Evolutionary conservation across 352 stramenopile species (phyloP).

Genomic region (Pythium guiyangense): DNA sequence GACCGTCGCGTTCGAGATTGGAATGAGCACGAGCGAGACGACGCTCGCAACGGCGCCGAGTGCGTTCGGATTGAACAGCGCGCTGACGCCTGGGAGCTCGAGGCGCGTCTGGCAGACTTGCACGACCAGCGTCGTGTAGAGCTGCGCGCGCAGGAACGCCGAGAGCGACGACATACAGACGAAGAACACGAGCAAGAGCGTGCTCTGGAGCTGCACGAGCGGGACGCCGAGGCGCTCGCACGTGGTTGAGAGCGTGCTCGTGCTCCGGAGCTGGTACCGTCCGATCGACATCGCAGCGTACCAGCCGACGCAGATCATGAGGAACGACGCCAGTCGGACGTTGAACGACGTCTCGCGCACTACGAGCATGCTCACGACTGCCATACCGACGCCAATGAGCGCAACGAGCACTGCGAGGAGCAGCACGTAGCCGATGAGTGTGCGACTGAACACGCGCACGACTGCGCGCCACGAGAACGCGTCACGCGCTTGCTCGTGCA

Average conservation of each 20-base stretch:
- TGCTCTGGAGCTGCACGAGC: constrained; percentile 17
- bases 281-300: constrained; percentile 32
- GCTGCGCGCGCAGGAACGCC: constrained; percentile 61
- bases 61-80: constrained; percentile 36
- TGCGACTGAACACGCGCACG: constrained; percentile 21
- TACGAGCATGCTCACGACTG: constrained; percentile 22
- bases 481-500: constrained; percentile 15
- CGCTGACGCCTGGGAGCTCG: constrained; percentile 21
- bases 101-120: constrained; percentile 59
- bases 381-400: constrained; percentile 22
- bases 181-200: constrained; percentile 29
- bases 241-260: constrained; percentile 28
- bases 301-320: constrained; percentile 46
- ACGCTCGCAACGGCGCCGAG: constrained; percentile 16
- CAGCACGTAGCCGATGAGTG: constrained; percentile 21
- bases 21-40: constrained; percentile 15
- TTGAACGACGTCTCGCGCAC: constrained; percentile 24
- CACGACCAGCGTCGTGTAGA: constrained; percentile 63
- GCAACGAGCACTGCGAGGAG: constrained; percentile 22
- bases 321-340: constrained; percentile 32
- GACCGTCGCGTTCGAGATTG: constrained; percentile 10
- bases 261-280: constrained; percentile 36
- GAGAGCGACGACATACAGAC: constrained; percentile 40
- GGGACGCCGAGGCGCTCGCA: constrained; percentile 33
- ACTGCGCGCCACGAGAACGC: constrained; percentile 15